Evolutionary conservation across 345 rosid species (phyloP).

Genomic region (Eucalyptus rudis): DNA sequence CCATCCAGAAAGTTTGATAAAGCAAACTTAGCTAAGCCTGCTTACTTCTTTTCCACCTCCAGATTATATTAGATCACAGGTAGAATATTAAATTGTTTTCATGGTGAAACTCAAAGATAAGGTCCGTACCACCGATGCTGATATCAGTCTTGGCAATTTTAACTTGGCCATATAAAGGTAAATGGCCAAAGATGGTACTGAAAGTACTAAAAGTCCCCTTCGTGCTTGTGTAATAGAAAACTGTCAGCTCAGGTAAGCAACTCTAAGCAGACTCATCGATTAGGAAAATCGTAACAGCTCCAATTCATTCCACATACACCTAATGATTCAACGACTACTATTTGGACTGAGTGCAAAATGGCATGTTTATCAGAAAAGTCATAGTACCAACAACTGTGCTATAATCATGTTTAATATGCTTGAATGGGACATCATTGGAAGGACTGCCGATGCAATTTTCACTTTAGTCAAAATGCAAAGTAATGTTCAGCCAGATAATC

Average conservation of each 20-base stretch:
- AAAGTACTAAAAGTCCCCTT: not conserved
- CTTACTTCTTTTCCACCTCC: not conserved
- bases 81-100: not conserved
- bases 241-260: not conserved
- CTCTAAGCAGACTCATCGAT: not conserved
- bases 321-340: too few species aligned
- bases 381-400: not conserved
- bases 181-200: too few species aligned
- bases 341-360: not conserved
- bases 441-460: not conserved
- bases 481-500: not conserved
- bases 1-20: not conserved
- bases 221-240: not conserved
- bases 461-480: not conserved
- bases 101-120: not conserved
- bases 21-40: not conserved
- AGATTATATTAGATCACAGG: not conserved
- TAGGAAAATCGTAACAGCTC: not conserved
- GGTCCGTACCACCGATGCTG: not conserved
- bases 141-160: not conserved
- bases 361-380: not conserved
- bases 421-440: not conserved
- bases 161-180: not conserved
- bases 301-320: too few species aligned
- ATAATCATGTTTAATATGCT: not conserved